These are phyloP conservation scores for Prunus yedoensis DNA, from an alignment of 331 rosid genomes.

Conservation along the genomic window DNA sequence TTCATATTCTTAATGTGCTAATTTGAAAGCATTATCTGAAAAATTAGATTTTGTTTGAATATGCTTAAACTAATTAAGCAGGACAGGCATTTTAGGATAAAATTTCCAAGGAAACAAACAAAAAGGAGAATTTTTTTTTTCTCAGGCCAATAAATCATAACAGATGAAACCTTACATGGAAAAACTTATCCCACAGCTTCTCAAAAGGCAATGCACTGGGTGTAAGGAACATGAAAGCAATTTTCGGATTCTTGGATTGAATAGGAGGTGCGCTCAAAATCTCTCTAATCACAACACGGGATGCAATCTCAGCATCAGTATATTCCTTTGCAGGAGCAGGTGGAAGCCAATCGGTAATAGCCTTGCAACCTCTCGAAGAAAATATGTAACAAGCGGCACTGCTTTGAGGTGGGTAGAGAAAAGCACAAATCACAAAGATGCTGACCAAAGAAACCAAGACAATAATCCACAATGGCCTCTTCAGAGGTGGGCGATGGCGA, in stretches of 20 bases:
- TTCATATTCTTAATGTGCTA: neutral
- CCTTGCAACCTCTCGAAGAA: slow-evolving; percentile 76
- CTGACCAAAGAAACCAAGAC: slow-evolving; percentile 79
- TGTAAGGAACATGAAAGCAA: slow-evolving; percentile 94
- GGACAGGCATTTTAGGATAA: neutral
- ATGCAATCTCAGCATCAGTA: slow-evolving; percentile 81
- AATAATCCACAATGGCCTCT: slow-evolving; percentile 90
- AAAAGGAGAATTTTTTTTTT: neutral
- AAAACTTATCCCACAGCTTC: slow-evolving; percentile 93
- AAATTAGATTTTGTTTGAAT: neutral
- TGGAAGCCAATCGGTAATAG: slow-evolving; percentile 81
- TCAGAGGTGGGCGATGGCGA: slow-evolving; percentile 82
- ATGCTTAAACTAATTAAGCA: neutral
- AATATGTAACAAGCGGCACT: slow-evolving; percentile 75
- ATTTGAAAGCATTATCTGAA: neutral
- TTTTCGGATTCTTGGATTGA: slow-evolving; percentile 52
- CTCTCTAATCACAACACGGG: slow-evolving; percentile 75
- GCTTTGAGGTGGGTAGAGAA: slow-evolving; percentile 79
- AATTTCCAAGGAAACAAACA: neutral
- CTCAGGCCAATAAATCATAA: neutral
- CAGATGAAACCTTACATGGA: slow-evolving; percentile 56
- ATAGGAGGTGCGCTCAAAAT: slow-evolving; percentile 53
- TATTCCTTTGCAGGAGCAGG: slow-evolving; percentile 74
- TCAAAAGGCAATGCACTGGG: slow-evolving; percentile 89
- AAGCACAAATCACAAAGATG: slow-evolving; percentile 72